Conservation (phyloP, 2,329 filamentous ascomycete species). For the Magnaporthiopsis poae region DNA sequence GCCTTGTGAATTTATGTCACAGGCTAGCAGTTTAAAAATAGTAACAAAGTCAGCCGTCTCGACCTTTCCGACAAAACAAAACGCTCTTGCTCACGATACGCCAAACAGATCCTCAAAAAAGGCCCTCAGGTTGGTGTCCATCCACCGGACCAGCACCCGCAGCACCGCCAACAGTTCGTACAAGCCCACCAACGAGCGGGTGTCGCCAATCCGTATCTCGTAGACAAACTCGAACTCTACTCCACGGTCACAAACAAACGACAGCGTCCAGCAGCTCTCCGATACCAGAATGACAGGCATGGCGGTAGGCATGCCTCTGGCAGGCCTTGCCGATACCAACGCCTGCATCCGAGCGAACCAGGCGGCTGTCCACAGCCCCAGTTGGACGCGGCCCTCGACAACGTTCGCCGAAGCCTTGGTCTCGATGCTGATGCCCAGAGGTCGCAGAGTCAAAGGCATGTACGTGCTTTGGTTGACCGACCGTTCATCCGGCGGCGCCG, state of each 20-base stretch:
- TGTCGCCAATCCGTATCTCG: background rate
- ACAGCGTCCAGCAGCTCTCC: background rate
- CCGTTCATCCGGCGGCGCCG: background rate
- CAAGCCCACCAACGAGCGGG: background rate
- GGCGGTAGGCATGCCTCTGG: background rate
- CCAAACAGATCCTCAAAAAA: background rate
- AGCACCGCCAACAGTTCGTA: background rate
- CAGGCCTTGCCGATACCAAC: background rate
- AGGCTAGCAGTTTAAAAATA: no score
- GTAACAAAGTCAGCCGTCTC: no score
- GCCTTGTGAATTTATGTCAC: no score
- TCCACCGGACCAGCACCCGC: background rate
- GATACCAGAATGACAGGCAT: background rate
- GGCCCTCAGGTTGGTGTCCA: background rate
- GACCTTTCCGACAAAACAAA: no score
- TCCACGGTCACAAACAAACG: constrained; percentile 3
- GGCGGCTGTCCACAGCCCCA: constrained; percentile 1
- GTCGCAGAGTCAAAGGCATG: background rate
- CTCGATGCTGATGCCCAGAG: background rate
- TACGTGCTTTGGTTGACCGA: constrained; percentile 2
- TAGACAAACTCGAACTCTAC: background rate
- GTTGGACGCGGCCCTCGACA: background rate
- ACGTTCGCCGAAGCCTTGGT: background rate
- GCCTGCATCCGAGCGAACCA: constrained; percentile 1
- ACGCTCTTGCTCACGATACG: background rate